Evolutionary conservation across 257 asterid species (phyloP).

Genomic region (Solanum microdontum): DNA sequence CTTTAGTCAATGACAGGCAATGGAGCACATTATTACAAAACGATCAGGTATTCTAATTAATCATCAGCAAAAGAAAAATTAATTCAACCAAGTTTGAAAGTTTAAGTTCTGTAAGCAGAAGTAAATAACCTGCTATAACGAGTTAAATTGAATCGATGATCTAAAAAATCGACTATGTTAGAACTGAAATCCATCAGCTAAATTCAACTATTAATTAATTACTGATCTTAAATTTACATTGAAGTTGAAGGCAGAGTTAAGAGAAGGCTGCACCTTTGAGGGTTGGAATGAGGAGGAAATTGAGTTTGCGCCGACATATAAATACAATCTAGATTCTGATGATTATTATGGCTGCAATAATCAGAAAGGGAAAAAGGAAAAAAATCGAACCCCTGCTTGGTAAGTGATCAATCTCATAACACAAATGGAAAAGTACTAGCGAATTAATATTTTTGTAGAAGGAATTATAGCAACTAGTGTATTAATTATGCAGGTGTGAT

Average conservation of each 20-base stretch:
- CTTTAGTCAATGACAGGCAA: slow-evolving; percentile 32
- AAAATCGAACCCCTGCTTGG: slow-evolving; percentile 56
- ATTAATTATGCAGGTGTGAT: slow-evolving; percentile 42
- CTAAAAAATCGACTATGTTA: background rate
- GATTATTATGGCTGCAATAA: slow-evolving; percentile 37
- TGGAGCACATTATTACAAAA: slow-evolving; percentile 42
- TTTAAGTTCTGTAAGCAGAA: background rate
- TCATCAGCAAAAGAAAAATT: background rate
- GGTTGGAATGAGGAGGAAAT: slow-evolving; percentile 56
- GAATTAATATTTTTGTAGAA: background rate
- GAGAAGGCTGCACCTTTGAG: slow-evolving; percentile 35
- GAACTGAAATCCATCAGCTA: background rate
- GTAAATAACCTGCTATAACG: background rate
- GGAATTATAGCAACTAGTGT: background rate
- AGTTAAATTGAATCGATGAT: background rate
- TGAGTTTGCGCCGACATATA: slow-evolving; percentile 54
- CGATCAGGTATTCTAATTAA: slow-evolving; percentile 36
- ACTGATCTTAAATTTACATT: background rate
- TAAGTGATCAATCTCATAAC: slow-evolving; percentile 8
- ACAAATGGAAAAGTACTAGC: background rate
- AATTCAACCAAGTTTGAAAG: background rate
- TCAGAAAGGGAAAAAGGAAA: slow-evolving; percentile 20
- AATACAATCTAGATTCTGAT: slow-evolving; percentile 38
- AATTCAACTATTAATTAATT: background rate
- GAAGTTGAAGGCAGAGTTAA: slow-evolving; percentile 51